Percentiles rank a stretch among this genome's conserved stretches.
phyloP scores from a whole-genome alignment of 768 basidiomycete genomes.

The Naganishia antarctica region DNA sequence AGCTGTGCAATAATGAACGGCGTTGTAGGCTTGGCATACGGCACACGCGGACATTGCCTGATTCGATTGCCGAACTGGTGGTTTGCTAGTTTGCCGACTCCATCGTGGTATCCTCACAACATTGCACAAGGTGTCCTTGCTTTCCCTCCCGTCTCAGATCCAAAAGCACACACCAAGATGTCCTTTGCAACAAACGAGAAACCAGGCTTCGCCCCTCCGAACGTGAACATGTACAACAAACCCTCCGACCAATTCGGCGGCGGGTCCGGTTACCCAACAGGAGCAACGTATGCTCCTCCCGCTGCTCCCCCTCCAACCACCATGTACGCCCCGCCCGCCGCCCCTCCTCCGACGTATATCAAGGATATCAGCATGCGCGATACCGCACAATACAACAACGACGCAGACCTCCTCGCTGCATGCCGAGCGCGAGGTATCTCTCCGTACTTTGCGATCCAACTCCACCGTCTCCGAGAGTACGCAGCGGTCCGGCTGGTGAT shows the following conservation, averaged over 20 bases:
- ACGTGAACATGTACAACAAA: constrained; percentile 3
- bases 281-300: constrained; percentile 4
- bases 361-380: constrained; percentile 33
- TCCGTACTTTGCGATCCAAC: constrained; percentile 32
- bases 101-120: no score
- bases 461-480: constrained; percentile 31
- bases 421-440: constrained; percentile 31
- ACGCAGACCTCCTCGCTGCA: constrained; percentile 28
- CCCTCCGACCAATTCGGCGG: no score
- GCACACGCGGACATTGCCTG: no score
- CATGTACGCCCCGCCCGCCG: not conserved
- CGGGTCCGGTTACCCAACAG: not conserved
- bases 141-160: no score
- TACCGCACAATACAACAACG: constrained; percentile 29
- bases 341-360: constrained; percentile 30
- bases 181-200: no score
- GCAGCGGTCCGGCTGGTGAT: constrained; percentile 30
- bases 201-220: not conserved
- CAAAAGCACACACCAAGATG: no score
- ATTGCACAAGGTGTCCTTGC: no score
- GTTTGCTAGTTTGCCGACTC: no score
- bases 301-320: constrained; percentile 10
- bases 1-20: no score
- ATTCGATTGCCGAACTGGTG: no score
- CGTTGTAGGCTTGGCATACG: no score